Base-by-base conservation (phyloP, 768 basidiomycete species). In the Russula dissimulans region DNA sequence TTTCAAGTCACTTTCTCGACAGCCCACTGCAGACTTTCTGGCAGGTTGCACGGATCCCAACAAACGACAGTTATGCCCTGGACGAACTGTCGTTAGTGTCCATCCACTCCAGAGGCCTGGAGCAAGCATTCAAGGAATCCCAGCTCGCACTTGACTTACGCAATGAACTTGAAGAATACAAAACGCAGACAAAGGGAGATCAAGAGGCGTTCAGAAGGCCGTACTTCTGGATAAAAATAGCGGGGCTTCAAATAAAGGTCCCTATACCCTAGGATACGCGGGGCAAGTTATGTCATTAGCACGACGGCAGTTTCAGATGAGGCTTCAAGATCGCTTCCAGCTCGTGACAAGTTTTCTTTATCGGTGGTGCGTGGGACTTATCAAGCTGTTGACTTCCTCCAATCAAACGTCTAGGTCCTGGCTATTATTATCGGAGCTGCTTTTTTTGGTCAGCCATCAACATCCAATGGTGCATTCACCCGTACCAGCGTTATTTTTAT, bases 21-120 rank as follows among this genome's bases (percentile, higher is more conserved):
- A 94, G 71, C 90, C 84, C 65, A 89, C 88, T 14, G 83, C 91
- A 10, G 91, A 94, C 69, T 94, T 89, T 71, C 79, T 94, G 22
- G 89, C 87, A 18, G 84, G 85, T 5, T 86, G 84, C 69, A 87
- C 92, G 3, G 88, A 91, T 67, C 79, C 84, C 0, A 89, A 91
- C 65, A 91, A 94, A 74, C 87, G 91, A 36, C 85, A 84, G 68
- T 84, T 87, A 65, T 79, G 81, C 0, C 73, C 78, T 8, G 88
- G 84, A 10, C 80, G 78, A 29, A 81, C 83, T 12, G 75, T 74
- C 7, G 60, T 65, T 1, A 78, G 83, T 61, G 84, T 84, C 89
- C 89, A 0, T 82, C 81, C 4, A 79, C 86, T 0, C 84, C 92
- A 0, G 77, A 81, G 47, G 80, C 76, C 79, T 94, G 41, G 90